Evolutionary conservation across 495 filamentous ascomycete genomes (phyloP), one percentile per base, ranked within the genome.

Genomic region (Physcia stellaris): DNA sequence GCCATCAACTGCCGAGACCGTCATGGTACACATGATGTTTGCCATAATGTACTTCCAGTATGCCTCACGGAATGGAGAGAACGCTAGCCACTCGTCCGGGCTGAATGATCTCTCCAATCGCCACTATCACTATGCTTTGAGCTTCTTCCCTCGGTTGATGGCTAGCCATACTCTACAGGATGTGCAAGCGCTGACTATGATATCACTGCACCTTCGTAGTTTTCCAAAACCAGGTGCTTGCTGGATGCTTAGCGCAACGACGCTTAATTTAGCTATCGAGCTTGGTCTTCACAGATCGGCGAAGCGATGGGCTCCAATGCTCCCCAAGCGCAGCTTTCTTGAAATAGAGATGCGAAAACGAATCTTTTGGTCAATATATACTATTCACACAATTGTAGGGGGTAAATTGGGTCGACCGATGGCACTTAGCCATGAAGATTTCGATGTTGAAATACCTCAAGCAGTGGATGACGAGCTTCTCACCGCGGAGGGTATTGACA

Each of bases 221-320:
- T 80, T 84, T 38, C 80, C 83, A n/a, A 83, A 84, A 47, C 82
- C 83, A 19, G 80, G 77, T 18, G 75, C 77, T 36, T 76, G 75
- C 17, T 77, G 71, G 61, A 67, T 76, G 42, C 59, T 83, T 28
- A 69, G 69, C 24, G 67, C 64, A 38, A 68, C 66, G 31, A 70
- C 77, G 6, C 58, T 83, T 18, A 62, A 67, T 24, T 56, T 79
- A 39, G 80, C 79, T 22, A 63, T 86, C 36, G 81, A 86, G 46
- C 52, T 83, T 30, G 79, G 80, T 23, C 55, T 86, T 1, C 83
- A 88, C 51, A 64, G 83, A 19, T 81, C 77, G 7, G 64, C 67
- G 20, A 81, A 75, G 43, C 70, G 64, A 32, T 74, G 73, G 69
- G 57, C 69, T 0, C 62, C 64, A n/a, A 60, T 63, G 6, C 54